These are phyloP conservation scores for Anacardium occidentale DNA, from an alignment of 345 rosid species.

Conservation along the genomic window DNA sequence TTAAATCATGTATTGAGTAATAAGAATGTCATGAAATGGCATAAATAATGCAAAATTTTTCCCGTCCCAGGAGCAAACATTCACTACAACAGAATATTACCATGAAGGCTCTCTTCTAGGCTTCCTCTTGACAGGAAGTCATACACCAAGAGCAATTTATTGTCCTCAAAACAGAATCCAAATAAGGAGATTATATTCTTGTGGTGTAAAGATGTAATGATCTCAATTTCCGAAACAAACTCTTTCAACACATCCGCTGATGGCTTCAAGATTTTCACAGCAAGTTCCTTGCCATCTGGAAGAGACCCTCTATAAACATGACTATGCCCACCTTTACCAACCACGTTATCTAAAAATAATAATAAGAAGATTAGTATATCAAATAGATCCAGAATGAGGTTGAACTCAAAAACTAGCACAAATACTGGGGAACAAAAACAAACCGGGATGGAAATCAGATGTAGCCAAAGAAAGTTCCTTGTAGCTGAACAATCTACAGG, in stretches of 20 bases:
- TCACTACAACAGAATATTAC: constrained; percentile 31
- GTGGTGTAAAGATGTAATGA: constrained; percentile 69
- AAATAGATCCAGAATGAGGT: constrained; percentile 5
- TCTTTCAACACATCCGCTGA: constrained; percentile 64
- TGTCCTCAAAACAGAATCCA: constrained; percentile 78
- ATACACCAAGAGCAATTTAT: constrained; percentile 69
- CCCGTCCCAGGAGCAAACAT: constrained; percentile 21
- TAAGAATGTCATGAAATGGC: constrained; percentile 20
- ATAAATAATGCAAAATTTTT: not conserved
- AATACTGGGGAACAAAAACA: constrained; percentile 21
- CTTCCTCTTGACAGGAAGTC: constrained; percentile 91
- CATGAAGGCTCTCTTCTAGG: constrained; percentile 90
- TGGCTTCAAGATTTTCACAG: constrained; percentile 82
- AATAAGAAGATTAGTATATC: constrained; percentile 13
- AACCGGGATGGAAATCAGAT: constrained; percentile 67
- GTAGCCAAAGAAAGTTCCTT: constrained; percentile 75
- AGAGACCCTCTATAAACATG: constrained; percentile 80
- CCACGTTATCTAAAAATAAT: constrained; percentile 63
- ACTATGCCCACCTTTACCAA: constrained; percentile 96
- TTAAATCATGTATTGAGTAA: not conserved
- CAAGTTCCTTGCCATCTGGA: constrained; percentile 86
- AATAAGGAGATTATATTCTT: constrained; percentile 75
- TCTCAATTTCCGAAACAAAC: constrained; percentile 76
- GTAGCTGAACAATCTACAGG: constrained; percentile 76
- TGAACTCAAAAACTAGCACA: constrained; percentile 17